Percentiles rank a stretch among this genome's conserved stretches.
Evolutionary conservation across 257 asterid genomes (phyloP).

Genomic region (Orobanche coerulescens): DNA sequence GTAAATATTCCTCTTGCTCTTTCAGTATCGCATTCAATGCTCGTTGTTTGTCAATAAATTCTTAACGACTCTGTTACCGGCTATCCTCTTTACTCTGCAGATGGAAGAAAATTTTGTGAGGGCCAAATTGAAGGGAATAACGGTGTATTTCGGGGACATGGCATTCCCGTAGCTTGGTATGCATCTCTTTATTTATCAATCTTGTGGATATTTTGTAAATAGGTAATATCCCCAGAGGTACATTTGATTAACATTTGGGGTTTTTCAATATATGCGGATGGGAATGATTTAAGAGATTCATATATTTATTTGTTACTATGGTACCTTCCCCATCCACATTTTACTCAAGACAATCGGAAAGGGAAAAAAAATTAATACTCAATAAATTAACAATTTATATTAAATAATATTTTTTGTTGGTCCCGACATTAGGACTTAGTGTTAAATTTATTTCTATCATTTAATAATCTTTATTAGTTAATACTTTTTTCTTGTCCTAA

Average conservation of each 20-base stretch:
- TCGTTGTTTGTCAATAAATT: too few species aligned
- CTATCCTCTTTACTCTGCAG: constrained; percentile 28
- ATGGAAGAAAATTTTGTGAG: constrained; percentile 51
- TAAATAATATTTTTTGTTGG: too few species aligned
- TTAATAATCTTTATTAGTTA: too few species aligned
- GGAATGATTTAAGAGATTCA: background rate
- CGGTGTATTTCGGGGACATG: constrained; percentile 49
- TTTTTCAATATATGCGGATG: background rate
- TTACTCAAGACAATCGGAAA: too few species aligned
- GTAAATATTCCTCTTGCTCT: constrained; percentile 22
- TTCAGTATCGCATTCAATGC: background rate
- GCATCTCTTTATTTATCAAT: background rate
- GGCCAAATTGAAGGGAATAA: constrained; percentile 47
- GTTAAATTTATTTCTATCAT: too few species aligned
- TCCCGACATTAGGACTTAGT: too few species aligned
- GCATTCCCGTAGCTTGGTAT: constrained; percentile 17
- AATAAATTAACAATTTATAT: too few species aligned
- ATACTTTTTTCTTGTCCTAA: too few species aligned
- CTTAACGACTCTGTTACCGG: background rate
- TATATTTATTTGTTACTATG: too few species aligned
- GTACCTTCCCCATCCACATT: too few species aligned
- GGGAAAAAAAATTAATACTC: too few species aligned
- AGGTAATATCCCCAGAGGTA: background rate
- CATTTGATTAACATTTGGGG: background rate
- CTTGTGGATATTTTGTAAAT: background rate